Base-by-base conservation (phyloP, 768 basidiomycete species). In the Bullera alba region DNA sequence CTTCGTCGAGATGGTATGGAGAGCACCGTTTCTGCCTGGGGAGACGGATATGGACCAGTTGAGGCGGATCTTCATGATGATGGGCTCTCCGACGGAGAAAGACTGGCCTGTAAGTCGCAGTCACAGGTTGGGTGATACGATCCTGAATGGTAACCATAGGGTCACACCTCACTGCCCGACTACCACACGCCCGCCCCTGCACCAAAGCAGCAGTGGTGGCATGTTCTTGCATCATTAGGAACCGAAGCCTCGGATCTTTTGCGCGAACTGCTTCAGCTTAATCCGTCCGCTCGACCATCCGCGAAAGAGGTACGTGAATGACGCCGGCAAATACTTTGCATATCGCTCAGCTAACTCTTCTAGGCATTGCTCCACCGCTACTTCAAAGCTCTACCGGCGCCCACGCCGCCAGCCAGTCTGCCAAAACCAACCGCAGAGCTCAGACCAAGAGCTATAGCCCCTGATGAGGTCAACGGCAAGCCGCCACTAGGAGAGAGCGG, bases 41-140 rank as follows among this genome's bases (percentile, higher is more conserved):
- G 92, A 95, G 58, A 86, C 82, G 45, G 95, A 97, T 71, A 85
- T 99, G 81, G 93, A 95, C 72, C 95, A 99, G 67, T 75, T 99
- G 27, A 92, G 91, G 70, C 88, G 85, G 29, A 92, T 83, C 45
- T 97, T 95, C 70, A 83, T 86, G 39, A 95, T 93, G 0, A 78
- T 99, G 22, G 95, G 95, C 0, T 92, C 93, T 7, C 95, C 95
- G 1, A 86, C 89, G 0, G 95, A 97, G 69, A 85, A 89, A 45
- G 93, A 96, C 21, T 99, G 95, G 95, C 93, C 92, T 1, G 90
- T 90, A 74, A 50, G 82, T 75, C 3, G 16, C 34, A 10, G 5
- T 6, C 16, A 15, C 28, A 23, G 5, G 16, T 30, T 36, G 25
- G 47, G 47, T 55, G 28, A 50, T 26, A 28, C 19, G 14, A n/a